Base-by-base conservation (phyloP, 2,329 filamentous ascomycete genomes). In the Pezicula radicicola region DNA sequence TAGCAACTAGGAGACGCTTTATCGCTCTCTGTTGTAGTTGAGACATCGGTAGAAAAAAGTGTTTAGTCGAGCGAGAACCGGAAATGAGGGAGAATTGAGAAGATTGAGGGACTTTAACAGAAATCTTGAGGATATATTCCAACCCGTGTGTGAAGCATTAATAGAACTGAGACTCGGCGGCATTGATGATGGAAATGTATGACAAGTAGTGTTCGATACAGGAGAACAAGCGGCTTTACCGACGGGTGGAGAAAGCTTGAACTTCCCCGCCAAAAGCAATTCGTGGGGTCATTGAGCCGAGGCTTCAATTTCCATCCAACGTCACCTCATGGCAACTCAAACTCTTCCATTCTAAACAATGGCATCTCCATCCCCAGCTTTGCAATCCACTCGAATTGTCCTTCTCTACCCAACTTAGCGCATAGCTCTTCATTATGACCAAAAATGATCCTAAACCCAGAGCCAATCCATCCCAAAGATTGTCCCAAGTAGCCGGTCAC, bases 1-100 rank as follows among this genome's bases (percentile, higher is more conserved):
- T 82, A 16, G 77, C 75, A 46, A 83, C 64, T 6, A 83, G 69
- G 5, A 83, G 70, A 21, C 76, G 73, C 50, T 71, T 73, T 48
- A 82, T 77, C 1, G 69, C 67, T 19, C 64, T 50, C 33, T 18
- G 27, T 28, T 35, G 30, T 37, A 37, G 36, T 16, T 36, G 25
- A 15, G 41, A 13, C 51, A 52, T 59, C 25, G 6, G 12, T 44
- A 10, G 30, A 1, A 33, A 12, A 33, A 33, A 3, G 30, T 33
- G 3, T 13, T 33, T 33, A 10, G 6, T 3, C 25, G 25, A 33
- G 30, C 10, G 30, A 33, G 30, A 33, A 10, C 9, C 7, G 30
- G 7, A 33, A 33, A 13, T 33, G 10, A 33, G 9, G 30, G 9
- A 33, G 12, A 33, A 4, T 33, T 33, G 30, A 25, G 30, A 33